Evolutionary conservation across 768 basidiomycete genomes (phyloP).

Genomic region (Xerocomus spinulosus): DNA sequence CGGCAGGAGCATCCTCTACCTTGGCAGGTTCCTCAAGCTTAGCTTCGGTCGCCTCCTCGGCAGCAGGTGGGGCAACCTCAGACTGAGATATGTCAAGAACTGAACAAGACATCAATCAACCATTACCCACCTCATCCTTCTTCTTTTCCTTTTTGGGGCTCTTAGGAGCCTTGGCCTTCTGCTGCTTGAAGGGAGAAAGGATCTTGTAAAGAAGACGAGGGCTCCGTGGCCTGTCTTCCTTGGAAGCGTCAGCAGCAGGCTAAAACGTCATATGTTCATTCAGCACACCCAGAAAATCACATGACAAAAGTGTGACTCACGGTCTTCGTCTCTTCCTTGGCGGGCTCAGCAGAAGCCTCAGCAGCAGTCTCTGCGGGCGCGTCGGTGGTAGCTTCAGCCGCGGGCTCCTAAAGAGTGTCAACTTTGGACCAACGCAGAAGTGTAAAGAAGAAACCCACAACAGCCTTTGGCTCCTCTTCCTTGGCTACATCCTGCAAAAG

Average conservation of each 20-base stretch:
- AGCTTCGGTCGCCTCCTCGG: conserved; percentile 34
- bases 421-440: background rate
- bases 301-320: conserved; percentile 25
- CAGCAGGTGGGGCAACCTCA: conserved; percentile 30
- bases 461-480: conserved; percentile 37
- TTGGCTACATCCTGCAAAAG: conserved; percentile 37
- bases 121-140: conserved; percentile 58
- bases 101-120: background rate
- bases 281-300: conserved; percentile 31
- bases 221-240: conserved; percentile 79
- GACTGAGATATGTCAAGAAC: conserved; percentile 15
- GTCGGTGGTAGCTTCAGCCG: conserved; percentile 24
- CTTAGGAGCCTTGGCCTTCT: conserved; percentile 58
- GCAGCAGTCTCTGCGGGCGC: conserved; percentile 24
- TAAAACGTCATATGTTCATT: background rate
- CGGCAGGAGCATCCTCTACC: conserved; percentile 41
- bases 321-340: conserved; percentile 42
- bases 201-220: conserved; percentile 72
- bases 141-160: conserved; percentile 81
- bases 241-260: conserved; percentile 44
- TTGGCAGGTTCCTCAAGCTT: conserved; percentile 29
- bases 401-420: conserved; percentile 33
- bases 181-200: conserved; percentile 67
- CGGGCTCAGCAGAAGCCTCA: conserved; percentile 31
- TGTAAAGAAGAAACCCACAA: conserved; percentile 28